Base-by-base conservation (phyloP, 768 basidiomycete genomes). In the Serendipita sp. region DNA sequence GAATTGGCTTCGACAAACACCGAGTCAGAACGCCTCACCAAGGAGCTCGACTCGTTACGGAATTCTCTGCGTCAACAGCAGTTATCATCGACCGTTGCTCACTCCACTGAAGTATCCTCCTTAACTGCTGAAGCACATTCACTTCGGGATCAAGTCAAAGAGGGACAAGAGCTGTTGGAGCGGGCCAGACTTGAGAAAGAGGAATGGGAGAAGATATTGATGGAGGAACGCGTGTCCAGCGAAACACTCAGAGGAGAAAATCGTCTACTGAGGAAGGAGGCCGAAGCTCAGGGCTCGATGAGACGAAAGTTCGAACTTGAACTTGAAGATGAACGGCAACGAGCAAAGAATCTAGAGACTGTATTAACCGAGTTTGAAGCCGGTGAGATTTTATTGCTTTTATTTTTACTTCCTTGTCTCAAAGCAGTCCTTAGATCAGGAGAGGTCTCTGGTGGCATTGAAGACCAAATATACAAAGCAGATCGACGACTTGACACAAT, bases 331-430 rank as follows among this genome's bases (percentile, higher is more conserved):
- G 89, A 91, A 68, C 77, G 77, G 66, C 85, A 90, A 75, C 88
- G 86, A 69, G 82, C 85, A 3, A 76, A 74, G 4, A 98, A 98
- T 74, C 72, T 99, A 65, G 90, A 97, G 72, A 86, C 87, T 2
- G 96, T 99, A 2, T 75, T 99, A 69, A 86, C 91, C 70, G 96
- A 98, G 74, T 99, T 98, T 75, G 92, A 98, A 75, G 78, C 84
- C 63, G 87, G 95, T 94, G 69, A 65, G 87, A 75, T 2, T 23
- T 23, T 23, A 23, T 23, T 23, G 31, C 46, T 53, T 64, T 63
- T 33, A 44, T 40, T 23, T 10, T 44, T 36, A 34, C 37, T 37
- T 37, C 18, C 58, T 37, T 18, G 50, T 63, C 63, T 43, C 2
- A 52, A 40, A 10, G 46, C 31, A 23, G 16, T 2, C 36, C 63